A percentile compares a stretch with the other conserved stretches of the same genome.
Evolutionary conservation across 371 early-diverging fungal genomes (phyloP).

Genomic region (Nematocida displodere): DNA sequence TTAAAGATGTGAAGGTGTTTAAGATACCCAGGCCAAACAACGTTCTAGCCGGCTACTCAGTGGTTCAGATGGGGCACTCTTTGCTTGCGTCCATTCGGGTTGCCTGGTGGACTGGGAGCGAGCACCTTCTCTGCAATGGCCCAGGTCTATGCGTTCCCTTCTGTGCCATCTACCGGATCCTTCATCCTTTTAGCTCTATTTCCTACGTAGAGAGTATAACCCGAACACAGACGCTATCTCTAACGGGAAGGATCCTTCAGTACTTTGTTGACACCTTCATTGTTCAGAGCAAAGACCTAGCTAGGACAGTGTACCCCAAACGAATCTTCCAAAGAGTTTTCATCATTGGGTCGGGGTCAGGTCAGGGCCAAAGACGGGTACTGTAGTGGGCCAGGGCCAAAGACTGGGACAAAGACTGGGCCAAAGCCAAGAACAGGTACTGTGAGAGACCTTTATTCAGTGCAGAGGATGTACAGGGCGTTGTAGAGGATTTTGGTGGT

Average conservation of each 20-base stretch:
- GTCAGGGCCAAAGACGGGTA: neutral
- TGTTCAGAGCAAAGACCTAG: constrained; percentile 36
- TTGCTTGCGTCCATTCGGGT: neutral
- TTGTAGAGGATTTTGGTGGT: neutral
- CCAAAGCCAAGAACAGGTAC: no score
- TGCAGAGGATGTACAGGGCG: neutral
- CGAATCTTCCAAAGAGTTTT: constrained; percentile 31
- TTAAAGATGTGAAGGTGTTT: neutral
- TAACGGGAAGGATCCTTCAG: constrained; percentile 29
- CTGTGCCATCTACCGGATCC: neutral
- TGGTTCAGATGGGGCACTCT: constrained; percentile 14
- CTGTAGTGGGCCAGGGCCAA: neutral
- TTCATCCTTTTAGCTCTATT: constrained; percentile 2
- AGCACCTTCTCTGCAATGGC: constrained; percentile 43
- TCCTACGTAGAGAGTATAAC: constrained; percentile 42
- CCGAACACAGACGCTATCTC: constrained; percentile 11
- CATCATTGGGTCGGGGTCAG: neutral
- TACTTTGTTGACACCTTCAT: constrained; percentile 34
- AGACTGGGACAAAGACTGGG: no score
- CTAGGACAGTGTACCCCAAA: neutral
- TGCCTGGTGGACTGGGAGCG: neutral
- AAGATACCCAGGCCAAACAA: constrained; percentile 24
- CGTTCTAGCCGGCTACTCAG: constrained; percentile 20
- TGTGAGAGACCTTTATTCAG: no score
- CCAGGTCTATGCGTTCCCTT: constrained; percentile 37